These are phyloP conservation scores for Suillus subluteus DNA, from an alignment of 768 basidiomycete species.

Conservation along the genomic window DNA sequence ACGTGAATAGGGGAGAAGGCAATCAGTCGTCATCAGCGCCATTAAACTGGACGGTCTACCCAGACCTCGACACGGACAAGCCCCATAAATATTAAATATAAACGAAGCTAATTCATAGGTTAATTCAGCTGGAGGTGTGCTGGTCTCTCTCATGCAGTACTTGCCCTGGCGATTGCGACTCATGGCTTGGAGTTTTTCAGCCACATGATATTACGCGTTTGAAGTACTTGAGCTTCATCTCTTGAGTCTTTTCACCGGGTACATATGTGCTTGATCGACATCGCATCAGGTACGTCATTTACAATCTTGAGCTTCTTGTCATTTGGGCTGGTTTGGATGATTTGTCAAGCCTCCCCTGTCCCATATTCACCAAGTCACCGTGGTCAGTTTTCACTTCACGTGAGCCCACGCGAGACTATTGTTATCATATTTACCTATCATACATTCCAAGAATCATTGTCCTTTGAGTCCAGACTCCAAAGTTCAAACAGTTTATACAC, in stretches of 20 bases:
- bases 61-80: neutral
- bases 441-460: neutral
- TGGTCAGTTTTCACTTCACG: neutral
- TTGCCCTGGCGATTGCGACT: neutral
- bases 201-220: neutral
- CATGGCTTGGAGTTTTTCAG: neutral
- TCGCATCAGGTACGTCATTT: neutral
- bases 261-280: neutral
- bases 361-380: neutral
- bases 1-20: neutral
- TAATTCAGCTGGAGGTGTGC: neutral
- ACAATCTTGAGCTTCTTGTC: too few relatives aligned
- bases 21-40: too few relatives aligned
- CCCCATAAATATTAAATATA: neutral
- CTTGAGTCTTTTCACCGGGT: neutral
- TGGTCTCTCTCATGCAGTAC: neutral
- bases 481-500: slow-evolving; percentile 21
- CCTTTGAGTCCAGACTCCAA: slow-evolving; percentile 4
- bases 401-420: neutral
- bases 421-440: slow-evolving; percentile 1
- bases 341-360: neutral
- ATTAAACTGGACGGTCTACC: too few relatives aligned
- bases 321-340: neutral
- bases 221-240: neutral
- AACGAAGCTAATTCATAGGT: neutral